Conservation (phyloP, 108 stramenopile genomes). For the Nitzschia sp. region DNA sequence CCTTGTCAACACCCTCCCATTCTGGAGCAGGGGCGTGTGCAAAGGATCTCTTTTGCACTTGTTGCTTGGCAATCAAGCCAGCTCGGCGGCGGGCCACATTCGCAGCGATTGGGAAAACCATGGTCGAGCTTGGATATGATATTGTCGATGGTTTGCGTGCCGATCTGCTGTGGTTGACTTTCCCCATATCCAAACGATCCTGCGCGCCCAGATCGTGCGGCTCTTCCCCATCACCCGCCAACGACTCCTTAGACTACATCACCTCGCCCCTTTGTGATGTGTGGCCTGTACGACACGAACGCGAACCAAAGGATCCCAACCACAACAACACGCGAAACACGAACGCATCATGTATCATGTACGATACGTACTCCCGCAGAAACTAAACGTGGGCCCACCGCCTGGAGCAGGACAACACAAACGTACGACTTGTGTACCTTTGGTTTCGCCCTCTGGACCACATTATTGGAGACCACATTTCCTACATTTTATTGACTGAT, state of each 20-base stretch:
- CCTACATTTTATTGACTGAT: too few species aligned
- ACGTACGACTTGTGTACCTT: too few species aligned
- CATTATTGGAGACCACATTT: too few species aligned
- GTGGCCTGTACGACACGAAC: background rate
- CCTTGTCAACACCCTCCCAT: conserved; percentile 87
- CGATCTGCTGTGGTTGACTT: background rate
- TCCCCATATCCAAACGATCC: background rate
- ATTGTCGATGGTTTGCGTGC: conserved; percentile 2
- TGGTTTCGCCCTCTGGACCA: too few species aligned
- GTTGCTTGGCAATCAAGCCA: conserved; percentile 32
- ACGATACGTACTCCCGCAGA: too few species aligned
- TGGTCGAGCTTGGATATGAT: conserved; percentile 18
- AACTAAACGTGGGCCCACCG: too few species aligned
- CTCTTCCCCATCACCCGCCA: background rate
- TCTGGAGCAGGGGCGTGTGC: conserved; percentile 60
- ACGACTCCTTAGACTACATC: background rate
- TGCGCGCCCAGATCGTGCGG: background rate
- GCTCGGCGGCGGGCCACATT: conserved; percentile 52
- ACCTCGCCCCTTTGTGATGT: background rate
- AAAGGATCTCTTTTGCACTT: conserved; percentile 66
- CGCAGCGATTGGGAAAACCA: conserved; percentile 49
- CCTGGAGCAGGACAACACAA: too few species aligned
- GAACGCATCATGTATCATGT: too few species aligned
- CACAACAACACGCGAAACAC: too few species aligned
- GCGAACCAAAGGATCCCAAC: background rate